Evolutionary conservation across 495 filamentous ascomycete genomes (phyloP).

Genomic region (Penicillium maclennaniae): DNA sequence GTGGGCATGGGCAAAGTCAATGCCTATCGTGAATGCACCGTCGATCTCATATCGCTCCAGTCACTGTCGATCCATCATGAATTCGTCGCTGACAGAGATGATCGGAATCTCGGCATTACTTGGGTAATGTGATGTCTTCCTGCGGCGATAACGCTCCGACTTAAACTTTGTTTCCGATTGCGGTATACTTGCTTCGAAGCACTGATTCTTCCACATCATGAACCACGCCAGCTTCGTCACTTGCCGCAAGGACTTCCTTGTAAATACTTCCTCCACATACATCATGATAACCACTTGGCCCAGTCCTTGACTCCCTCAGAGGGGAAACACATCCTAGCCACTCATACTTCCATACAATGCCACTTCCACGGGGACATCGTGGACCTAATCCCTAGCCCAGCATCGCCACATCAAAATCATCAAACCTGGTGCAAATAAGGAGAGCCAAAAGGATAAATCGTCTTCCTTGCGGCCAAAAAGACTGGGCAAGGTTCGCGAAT

Average conservation of each 20-base stretch:
- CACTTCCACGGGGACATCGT: background rate
- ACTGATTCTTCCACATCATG: background rate
- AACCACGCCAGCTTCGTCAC: background rate
- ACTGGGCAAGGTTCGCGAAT: constrained; percentile 7
- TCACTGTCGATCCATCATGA: constrained; percentile 18
- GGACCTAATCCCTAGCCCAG: background rate
- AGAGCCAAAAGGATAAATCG: background rate
- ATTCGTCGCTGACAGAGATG: constrained; percentile 26
- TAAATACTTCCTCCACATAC: background rate
- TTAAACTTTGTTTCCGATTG: background rate
- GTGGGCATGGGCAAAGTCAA: background rate
- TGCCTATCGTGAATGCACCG: constrained; percentile 1
- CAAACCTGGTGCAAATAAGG: background rate
- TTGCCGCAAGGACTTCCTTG: background rate
- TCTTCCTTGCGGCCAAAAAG: constrained; percentile 7
- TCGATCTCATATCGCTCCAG: constrained; percentile 15
- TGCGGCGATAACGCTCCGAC: background rate
- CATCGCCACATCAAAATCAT: background rate
- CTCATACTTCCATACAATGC: background rate
- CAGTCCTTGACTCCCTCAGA: background rate
- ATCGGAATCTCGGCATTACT: constrained; percentile 7
- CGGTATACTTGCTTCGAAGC: background rate
- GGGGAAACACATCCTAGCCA: background rate
- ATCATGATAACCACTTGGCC: background rate
- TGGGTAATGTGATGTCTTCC: constrained; percentile 2